phyloP scores from a whole-genome alignment of 169 alveolate genomes.

The Plasmodium berghei region DNA sequence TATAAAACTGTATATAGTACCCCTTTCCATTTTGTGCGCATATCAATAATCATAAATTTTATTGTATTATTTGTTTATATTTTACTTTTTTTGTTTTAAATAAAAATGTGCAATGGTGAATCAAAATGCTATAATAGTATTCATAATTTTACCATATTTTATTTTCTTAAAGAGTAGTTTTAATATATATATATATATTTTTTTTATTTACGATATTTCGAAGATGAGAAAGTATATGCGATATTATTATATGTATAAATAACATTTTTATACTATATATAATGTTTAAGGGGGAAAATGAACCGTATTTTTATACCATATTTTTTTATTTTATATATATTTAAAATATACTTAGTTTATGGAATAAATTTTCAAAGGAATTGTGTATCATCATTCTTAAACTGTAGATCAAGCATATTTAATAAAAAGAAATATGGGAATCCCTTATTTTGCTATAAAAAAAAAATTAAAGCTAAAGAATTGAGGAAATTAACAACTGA shows the following conservation, averaged over 20 bases:
- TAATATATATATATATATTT: too few relatives aligned
- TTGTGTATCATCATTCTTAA: constrained; percentile 34
- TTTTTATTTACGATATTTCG: neutral
- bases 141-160: too few relatives aligned
- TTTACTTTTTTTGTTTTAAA: too few relatives aligned
- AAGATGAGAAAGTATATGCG: neutral
- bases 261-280: neutral
- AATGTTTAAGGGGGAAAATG: constrained; percentile 32
- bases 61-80: too few relatives aligned
- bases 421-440: constrained; percentile 1
- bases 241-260: neutral
- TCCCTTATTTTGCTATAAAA: constrained; percentile 48
- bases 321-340: neutral
- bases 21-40: too few relatives aligned
- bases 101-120: too few relatives aligned
- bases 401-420: neutral
- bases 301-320: constrained; percentile 22
- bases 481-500: constrained; percentile 66
- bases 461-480: constrained; percentile 67
- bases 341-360: constrained; percentile 30
- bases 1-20: too few relatives aligned
- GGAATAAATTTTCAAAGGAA: constrained; percentile 42
- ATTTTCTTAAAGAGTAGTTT: too few relatives aligned
- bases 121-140: too few relatives aligned
- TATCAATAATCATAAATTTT: too few relatives aligned